Percentiles rank a stretch among this genome's conserved stretches.
Conservation (phyloP, 1,284 basidiomycete species). For the Boletus smithii region DNA sequence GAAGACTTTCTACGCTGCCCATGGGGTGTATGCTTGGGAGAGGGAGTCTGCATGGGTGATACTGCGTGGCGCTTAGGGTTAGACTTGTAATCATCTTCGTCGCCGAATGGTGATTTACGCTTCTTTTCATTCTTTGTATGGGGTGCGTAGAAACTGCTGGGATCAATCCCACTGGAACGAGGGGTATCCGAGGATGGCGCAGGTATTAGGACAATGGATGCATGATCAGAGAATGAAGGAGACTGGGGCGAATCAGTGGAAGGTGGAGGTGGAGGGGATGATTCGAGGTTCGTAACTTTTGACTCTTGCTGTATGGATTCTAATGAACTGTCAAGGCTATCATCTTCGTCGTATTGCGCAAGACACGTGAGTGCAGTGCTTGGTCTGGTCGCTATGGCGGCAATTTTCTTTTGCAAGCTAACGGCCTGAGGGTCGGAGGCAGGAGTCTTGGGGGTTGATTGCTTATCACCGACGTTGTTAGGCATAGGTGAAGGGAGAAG, state of each 20-base stretch:
- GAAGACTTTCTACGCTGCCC: constrained; percentile 31
- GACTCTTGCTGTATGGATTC: constrained; percentile 24
- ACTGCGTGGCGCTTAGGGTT: constrained; percentile 25
- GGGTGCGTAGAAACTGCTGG: constrained; percentile 47
- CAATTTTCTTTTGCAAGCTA: constrained; percentile 59
- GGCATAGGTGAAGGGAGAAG: constrained; percentile 49
- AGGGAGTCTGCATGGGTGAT: constrained; percentile 27
- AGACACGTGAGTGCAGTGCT: constrained; percentile 48
- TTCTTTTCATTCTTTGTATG: constrained; percentile 35
- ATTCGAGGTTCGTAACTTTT: constrained; percentile 25
- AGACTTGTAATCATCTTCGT: constrained; percentile 27
- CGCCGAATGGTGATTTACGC: constrained; percentile 39
- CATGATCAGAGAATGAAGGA: constrained; percentile 18
- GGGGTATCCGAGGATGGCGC: constrained; percentile 25
- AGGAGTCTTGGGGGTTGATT: constrained; percentile 2
- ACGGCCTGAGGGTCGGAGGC: constrained; percentile 57
- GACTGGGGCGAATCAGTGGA: constrained; percentile 30
- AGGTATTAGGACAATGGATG: constrained; percentile 22
- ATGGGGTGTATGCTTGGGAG: constrained; percentile 23
- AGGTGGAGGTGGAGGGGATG: constrained; percentile 28
- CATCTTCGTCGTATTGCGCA: constrained; percentile 54
- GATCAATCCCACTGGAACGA: constrained; percentile 35
- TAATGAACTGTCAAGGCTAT: constrained; percentile 35
- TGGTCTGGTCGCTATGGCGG: constrained; percentile 39
- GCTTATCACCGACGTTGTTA: constrained; percentile 13